Evolutionary conservation across 805 yeast genomes (phyloP).

Genomic region (Candida manassasensis): DNA sequence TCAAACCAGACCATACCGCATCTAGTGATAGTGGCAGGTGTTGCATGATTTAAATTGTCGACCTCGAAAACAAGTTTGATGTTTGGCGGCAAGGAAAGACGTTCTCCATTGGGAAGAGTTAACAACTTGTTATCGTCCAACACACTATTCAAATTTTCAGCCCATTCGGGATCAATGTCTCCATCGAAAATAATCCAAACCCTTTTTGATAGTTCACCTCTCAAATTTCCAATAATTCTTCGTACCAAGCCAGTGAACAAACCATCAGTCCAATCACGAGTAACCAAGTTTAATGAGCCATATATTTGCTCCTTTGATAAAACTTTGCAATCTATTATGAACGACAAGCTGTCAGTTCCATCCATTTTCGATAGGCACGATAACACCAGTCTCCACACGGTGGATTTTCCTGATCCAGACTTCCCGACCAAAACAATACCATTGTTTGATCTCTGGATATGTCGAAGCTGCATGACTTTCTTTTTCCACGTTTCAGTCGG

Average conservation of each 20-base stretch:
- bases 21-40: slow-evolving; percentile 89
- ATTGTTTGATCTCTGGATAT: slow-evolving; percentile 59
- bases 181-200: slow-evolving; percentile 89
- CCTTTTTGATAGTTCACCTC: slow-evolving; percentile 53
- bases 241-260: slow-evolving; percentile 66
- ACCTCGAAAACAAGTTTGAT: slow-evolving; percentile 75
- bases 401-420: slow-evolving; percentile 71
- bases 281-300: slow-evolving; percentile 68
- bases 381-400: slow-evolving; percentile 47
- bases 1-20: slow-evolving; percentile 86
- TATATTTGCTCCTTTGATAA: slow-evolving; percentile 59
- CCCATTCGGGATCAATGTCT: slow-evolving; percentile 92
- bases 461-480: slow-evolving; percentile 58
- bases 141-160: slow-evolving; percentile 84
- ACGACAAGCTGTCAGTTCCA: slow-evolving; percentile 32
- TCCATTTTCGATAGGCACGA: slow-evolving; percentile 36
- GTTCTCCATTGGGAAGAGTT: slow-evolving; percentile 87
- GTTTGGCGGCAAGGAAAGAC: slow-evolving; percentile 61
- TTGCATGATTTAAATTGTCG: slow-evolving; percentile 57
- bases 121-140: slow-evolving; percentile 80
- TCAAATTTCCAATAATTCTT: slow-evolving; percentile 45
- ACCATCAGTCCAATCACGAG: slow-evolving; percentile 93
- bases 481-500: slow-evolving; percentile 41
- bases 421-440: slow-evolving; percentile 81
- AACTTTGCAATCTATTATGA: slow-evolving; percentile 71